Evolutionary conservation across 2,329 filamentous ascomycete species (phyloP).

Genomic region (Geosmithia flava): DNA sequence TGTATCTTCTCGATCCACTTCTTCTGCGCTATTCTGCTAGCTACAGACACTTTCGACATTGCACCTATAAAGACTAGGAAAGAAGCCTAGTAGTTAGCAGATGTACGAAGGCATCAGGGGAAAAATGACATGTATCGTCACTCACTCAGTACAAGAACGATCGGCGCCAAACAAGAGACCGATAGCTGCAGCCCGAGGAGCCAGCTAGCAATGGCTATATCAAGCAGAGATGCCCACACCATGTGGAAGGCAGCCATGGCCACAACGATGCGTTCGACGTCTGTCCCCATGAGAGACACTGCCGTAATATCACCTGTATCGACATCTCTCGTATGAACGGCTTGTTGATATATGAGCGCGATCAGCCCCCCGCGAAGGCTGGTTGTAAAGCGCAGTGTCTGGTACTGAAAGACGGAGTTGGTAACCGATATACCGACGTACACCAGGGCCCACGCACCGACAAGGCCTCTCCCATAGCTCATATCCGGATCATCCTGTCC

Average conservation of each 20-base stretch:
- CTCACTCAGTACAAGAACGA: too few species aligned
- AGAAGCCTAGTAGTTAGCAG: too few species aligned
- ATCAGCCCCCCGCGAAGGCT: slow-evolving; percentile 14
- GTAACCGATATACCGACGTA: slow-evolving; percentile 12
- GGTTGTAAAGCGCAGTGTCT: slow-evolving; percentile 3
- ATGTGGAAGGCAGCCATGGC: slow-evolving; percentile 10
- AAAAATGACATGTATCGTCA: too few species aligned
- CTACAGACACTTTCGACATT: too few species aligned
- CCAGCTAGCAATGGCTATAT: slow-evolving; percentile 13
- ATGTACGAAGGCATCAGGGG: too few species aligned
- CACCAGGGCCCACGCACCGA: slow-evolving; percentile 13
- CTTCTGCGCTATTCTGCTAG: slow-evolving; percentile 7
- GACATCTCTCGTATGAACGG: slow-evolving; percentile 6
- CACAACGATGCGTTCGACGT: slow-evolving; percentile 12
- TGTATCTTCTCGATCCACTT: slow-evolving; percentile 15
- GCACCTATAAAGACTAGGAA: too few species aligned
- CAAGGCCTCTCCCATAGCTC: slow-evolving; percentile 9
- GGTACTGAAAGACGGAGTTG: background rate
- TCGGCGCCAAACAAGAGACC: too few species aligned
- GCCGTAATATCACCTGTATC: slow-evolving; percentile 6
- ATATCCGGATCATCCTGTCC: slow-evolving; percentile 7
- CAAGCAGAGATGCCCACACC: slow-evolving; percentile 10
- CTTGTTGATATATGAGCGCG: slow-evolving; percentile 13
- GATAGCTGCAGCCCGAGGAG: slow-evolving; percentile 8
- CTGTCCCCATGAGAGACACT: slow-evolving; percentile 14